Conservation (phyloP, 2,329 filamentous ascomycete genomes). For the Clonostachys solani region DNA sequence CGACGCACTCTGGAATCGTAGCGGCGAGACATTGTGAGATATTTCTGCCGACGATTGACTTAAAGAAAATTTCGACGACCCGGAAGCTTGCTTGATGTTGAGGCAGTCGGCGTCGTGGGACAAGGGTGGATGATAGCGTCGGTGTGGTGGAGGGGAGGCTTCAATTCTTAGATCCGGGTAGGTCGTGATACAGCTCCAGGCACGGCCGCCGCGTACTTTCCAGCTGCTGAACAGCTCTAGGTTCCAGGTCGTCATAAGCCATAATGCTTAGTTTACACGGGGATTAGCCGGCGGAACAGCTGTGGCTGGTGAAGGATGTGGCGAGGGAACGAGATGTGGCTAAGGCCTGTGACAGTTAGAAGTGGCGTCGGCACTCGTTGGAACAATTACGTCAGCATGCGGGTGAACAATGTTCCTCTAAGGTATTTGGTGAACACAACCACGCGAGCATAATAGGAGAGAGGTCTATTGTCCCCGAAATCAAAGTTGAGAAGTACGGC, state of each 20-base stretch:
- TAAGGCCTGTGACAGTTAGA: too few relatives aligned
- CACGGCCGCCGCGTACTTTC: conserved; percentile 29
- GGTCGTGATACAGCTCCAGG: conserved; percentile 34
- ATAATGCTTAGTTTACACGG: conserved; percentile 6
- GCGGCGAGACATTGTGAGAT: conserved; percentile 78
- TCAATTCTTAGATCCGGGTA: background rate
- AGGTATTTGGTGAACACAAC: too few relatives aligned
- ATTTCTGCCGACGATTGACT: background rate
- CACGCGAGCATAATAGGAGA: too few relatives aligned
- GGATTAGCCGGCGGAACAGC: conserved; percentile 4
- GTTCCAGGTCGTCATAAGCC: too few relatives aligned
- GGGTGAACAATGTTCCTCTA: too few relatives aligned
- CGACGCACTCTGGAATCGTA: conserved; percentile 89
- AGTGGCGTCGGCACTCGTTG: too few relatives aligned
- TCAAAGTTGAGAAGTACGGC: too few relatives aligned
- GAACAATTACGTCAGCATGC: too few relatives aligned
- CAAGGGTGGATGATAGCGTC: background rate
- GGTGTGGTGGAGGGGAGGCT: background rate
- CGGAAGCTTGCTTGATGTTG: background rate
- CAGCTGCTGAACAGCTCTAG: too few relatives aligned
- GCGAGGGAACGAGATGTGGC: too few relatives aligned
- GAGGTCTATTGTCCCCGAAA: too few relatives aligned
- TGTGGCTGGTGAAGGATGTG: background rate
- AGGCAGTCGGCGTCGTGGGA: conserved; percentile 4
- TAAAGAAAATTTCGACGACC: background rate